Evolutionary conservation across 257 asterid genomes (phyloP).

Genomic region (Plectranthus barbatus): DNA sequence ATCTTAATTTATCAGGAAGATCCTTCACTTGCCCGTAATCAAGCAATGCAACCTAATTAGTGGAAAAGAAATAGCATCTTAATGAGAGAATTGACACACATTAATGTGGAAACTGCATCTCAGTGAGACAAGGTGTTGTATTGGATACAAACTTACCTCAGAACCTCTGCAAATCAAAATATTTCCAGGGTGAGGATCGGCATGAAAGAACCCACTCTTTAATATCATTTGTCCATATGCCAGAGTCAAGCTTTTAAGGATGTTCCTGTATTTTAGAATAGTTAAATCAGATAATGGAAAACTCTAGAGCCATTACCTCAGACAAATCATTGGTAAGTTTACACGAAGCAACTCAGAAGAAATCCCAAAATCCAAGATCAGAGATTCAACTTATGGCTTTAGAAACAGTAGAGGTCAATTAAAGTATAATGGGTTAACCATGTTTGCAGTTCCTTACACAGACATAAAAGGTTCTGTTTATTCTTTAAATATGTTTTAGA

Average conservation of each 20-base stretch:
- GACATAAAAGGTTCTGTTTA: not conserved
- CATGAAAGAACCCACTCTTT: slow-evolving; percentile 95
- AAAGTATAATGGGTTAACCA: not conserved
- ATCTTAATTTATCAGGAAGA: slow-evolving; percentile 81
- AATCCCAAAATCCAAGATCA: not conserved
- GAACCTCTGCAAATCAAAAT: slow-evolving; percentile 92
- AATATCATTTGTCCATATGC: slow-evolving; percentile 98
- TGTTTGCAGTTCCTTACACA: not conserved
- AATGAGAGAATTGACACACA: not conserved
- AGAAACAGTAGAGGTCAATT: not conserved
- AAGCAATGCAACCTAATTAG: slow-evolving; percentile 78
- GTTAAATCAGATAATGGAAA: slow-evolving; percentile 9
- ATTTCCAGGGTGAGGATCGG: slow-evolving; percentile 99
- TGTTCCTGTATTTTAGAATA: slow-evolving; percentile 53
- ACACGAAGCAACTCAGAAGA: slow-evolving; percentile 8
- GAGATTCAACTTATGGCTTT: not conserved
- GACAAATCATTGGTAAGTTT: not conserved
- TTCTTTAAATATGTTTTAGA: not conserved
- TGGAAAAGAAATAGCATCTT: not conserved
- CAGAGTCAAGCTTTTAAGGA: slow-evolving; percentile 78
- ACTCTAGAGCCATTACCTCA: not conserved
- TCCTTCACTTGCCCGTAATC: slow-evolving; percentile 99
- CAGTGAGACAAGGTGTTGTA: slow-evolving; percentile 10
- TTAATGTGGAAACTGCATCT: not conserved
- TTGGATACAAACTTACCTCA: slow-evolving; percentile 45